Percentiles rank a stretch among this genome's conserved stretches.
phyloP scores from a whole-genome alignment of 2,329 filamentous ascomycete species.

The Exophiala mesophila region DNA sequence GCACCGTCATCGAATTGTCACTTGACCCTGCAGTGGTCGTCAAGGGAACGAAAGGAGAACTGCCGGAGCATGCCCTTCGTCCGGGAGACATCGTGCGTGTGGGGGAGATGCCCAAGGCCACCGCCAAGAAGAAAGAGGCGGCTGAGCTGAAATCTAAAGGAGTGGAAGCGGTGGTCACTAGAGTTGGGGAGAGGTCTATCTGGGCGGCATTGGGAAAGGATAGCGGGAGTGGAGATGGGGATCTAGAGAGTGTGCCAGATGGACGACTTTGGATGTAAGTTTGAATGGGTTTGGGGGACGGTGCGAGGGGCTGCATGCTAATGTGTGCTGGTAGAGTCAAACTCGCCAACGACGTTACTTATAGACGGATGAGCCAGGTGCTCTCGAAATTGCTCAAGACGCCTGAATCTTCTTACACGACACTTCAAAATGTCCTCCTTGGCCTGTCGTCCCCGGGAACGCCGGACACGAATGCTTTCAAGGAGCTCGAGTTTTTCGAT shows the following conservation, averaged over 20 bases:
- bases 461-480: conserved; percentile 42
- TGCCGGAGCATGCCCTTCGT: conserved; percentile 44
- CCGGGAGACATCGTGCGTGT: conserved; percentile 46
- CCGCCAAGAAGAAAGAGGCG: conserved; percentile 32
- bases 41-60: conserved; percentile 26
- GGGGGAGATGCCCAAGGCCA: conserved; percentile 35
- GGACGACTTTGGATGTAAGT: conserved; percentile 61
- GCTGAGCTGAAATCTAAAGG: conserved; percentile 30
- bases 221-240: conserved; percentile 33
- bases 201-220: conserved; percentile 42
- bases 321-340: conserved; percentile 46
- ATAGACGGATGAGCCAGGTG: conserved; percentile 62
- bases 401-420: conserved; percentile 50
- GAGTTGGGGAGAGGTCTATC: conserved; percentile 38
- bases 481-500: conserved; percentile 51
- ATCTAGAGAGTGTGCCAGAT: conserved; percentile 47
- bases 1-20: conserved; percentile 75
- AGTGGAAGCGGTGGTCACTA: conserved; percentile 44
- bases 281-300: conserved; percentile 8
- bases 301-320: not conserved
- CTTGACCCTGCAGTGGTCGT: conserved; percentile 63
- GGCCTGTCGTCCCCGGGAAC: conserved; percentile 53
- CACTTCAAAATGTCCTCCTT: conserved; percentile 57
- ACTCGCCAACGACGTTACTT: conserved; percentile 62
- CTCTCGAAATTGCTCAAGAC: conserved; percentile 57